Evolutionary conservation across 257 asterid species (phyloP).

Genomic region (Jasminum sambac): DNA sequence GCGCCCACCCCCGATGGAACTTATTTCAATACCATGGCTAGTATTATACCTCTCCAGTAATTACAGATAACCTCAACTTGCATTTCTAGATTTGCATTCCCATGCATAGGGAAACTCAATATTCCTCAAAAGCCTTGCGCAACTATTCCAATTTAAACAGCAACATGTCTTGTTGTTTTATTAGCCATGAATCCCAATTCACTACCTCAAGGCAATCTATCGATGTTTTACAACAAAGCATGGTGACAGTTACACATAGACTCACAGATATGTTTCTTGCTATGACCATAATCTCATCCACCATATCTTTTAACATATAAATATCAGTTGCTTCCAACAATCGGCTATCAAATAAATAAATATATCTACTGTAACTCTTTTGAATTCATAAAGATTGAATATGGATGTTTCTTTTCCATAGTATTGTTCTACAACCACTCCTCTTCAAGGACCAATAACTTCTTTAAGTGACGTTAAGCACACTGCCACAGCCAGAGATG

Average conservation of each 20-base stretch:
- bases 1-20: neutral
- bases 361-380: neutral
- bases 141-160: neutral
- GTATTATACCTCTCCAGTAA: neutral
- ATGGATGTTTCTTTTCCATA: neutral
- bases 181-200: neutral
- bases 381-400: neutral
- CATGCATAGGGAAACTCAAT: neutral
- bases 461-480: neutral
- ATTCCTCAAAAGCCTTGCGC: neutral
- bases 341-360: neutral
- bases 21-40: neutral
- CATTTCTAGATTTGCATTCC: neutral
- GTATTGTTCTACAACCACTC: neutral
- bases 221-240: neutral
- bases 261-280: neutral
- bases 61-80: neutral
- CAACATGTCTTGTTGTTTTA: neutral
- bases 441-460: neutral
- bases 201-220: neutral
- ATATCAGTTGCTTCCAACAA: neutral
- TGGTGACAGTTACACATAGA: neutral
- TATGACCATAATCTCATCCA: neutral
- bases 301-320: neutral
- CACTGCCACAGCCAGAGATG: neutral